These are phyloP conservation scores for Eutrema yunnanense DNA, from an alignment of 345 rosid genomes.

Conservation along the genomic window DNA sequence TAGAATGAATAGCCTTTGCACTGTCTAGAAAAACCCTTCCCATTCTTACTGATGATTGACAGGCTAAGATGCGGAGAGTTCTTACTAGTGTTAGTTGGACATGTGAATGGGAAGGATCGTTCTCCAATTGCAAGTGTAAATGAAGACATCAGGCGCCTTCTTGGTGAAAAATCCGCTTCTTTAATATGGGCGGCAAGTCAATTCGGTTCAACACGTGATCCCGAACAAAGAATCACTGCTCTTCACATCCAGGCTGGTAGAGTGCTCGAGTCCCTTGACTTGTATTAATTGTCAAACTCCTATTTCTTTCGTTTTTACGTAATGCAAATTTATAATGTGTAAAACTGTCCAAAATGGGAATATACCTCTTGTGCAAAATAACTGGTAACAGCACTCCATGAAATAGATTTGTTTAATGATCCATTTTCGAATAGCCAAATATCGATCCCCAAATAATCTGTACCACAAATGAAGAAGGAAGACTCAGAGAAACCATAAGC, in stretches of 20 bases:
- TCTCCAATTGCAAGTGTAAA: slow-evolving; percentile 80
- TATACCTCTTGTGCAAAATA: background rate
- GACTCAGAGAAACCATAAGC: background rate
- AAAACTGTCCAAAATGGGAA: background rate
- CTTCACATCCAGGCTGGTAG: slow-evolving; percentile 90
- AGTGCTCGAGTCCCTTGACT: slow-evolving; percentile 84
- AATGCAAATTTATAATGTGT: background rate
- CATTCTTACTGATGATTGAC: slow-evolving; percentile 4
- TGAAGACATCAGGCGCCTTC: slow-evolving; percentile 76
- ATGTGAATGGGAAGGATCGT: slow-evolving; percentile 71
- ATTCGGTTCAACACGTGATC: slow-evolving; percentile 78
- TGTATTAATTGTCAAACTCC: slow-evolving; percentile 35
- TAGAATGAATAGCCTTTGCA: background rate
- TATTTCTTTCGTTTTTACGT: background rate
- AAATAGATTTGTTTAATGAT: background rate
- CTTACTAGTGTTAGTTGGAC: slow-evolving; percentile 83
- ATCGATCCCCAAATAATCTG: background rate
- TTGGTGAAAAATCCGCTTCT: slow-evolving; percentile 93
- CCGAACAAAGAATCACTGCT: slow-evolving; percentile 77
- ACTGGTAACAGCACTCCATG: background rate
- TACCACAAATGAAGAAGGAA: background rate
- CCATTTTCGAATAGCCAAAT: background rate
- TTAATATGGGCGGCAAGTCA: slow-evolving; percentile 99
- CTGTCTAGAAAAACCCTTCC: background rate
- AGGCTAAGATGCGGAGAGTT: slow-evolving; percentile 97